Conservation (phyloP, 2,329 filamentous ascomycete genomes). For the Trichoderma koningiopsis region DNA sequence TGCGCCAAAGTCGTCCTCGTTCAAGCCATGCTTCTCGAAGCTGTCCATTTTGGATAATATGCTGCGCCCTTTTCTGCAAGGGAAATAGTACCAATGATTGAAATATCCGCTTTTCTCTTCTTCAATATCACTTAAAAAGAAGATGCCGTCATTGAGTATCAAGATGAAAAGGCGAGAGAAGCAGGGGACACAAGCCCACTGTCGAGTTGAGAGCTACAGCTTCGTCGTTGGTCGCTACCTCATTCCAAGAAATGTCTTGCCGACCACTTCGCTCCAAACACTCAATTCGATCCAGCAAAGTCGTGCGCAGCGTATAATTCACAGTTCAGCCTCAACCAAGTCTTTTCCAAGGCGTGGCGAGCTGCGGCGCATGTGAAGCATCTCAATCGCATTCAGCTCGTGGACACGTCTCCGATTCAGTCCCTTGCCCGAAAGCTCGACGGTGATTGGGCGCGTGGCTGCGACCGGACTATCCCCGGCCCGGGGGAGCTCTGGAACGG, state of each 20-base stretch:
- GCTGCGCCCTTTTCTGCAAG: neutral
- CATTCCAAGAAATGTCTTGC: slow-evolving; percentile 11
- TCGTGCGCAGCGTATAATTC: neutral
- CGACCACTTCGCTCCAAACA: neutral
- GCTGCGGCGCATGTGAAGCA: slow-evolving; percentile 23
- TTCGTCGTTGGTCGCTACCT: slow-evolving; percentile 9
- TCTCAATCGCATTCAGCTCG: neutral
- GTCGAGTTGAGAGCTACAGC: neutral
- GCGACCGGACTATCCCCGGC: slow-evolving; percentile 24
- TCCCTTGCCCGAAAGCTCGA: neutral
- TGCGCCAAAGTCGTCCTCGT: slow-evolving; percentile 80
- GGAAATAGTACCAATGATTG: neutral
- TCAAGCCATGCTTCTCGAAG: slow-evolving; percentile 65
- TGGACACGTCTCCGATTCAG: slow-evolving; percentile 18
- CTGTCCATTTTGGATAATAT: slow-evolving; percentile 68
- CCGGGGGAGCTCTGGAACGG: slow-evolving; percentile 14
- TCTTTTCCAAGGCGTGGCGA: slow-evolving; percentile 14
- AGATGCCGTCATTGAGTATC: neutral
- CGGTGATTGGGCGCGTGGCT: neutral
- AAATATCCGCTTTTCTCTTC: neutral
- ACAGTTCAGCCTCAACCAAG: neutral
- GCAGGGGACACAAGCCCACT: neutral
- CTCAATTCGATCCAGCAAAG: slow-evolving; percentile 2
- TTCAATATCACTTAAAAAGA: neutral
- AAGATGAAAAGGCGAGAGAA: neutral